Percentiles rank a stretch among this genome's conserved stretches.
Evolutionary conservation across 352 stramenopile genomes (phyloP).

Genomic region (Detonula confervacea): DNA sequence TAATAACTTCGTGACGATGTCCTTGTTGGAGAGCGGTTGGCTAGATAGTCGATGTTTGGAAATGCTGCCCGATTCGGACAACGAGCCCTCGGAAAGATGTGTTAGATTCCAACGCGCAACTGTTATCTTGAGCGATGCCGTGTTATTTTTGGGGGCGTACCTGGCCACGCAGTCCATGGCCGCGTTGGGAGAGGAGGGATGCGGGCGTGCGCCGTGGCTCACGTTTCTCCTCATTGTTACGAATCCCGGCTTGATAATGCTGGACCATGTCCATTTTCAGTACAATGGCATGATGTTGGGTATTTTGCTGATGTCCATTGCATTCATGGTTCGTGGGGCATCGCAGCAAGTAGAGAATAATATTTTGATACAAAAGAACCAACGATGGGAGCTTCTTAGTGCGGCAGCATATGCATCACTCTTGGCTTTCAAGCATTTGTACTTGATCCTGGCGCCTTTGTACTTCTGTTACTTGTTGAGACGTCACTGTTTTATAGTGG

Average conservation of each 20-base stretch:
- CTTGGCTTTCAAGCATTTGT: constrained; percentile 98
- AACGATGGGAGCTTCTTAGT: constrained; percentile 86
- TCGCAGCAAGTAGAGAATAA: constrained; percentile 10
- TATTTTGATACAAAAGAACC: neutral
- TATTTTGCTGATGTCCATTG: constrained; percentile 91
- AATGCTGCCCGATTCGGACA: constrained; percentile 58
- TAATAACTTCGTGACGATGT: constrained; percentile 56
- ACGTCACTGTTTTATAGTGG: constrained; percentile 85
- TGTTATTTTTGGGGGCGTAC: constrained; percentile 87
- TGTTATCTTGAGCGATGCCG: constrained; percentile 90
- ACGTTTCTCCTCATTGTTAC: constrained; percentile 89
- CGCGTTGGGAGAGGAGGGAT: constrained; percentile 69
- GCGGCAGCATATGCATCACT: constrained; percentile 91
- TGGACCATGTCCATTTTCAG: constrained; percentile 99
- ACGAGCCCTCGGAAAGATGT: constrained; percentile 59
- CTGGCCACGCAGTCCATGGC: constrained; percentile 69
- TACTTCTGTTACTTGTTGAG: constrained; percentile 96
- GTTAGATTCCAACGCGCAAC: constrained; percentile 92
- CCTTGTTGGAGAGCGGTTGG: constrained; percentile 37
- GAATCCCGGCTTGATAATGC: constrained; percentile 92
- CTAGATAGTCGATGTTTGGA: constrained; percentile 70
- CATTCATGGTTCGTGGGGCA: constrained; percentile 57
- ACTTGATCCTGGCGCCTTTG: constrained; percentile 92
- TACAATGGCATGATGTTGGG: constrained; percentile 98
- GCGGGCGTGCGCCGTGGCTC: constrained; percentile 6